Percentiles rank a stretch among this genome's conserved stretches.
Evolutionary conservation across 352 stramenopile species (phyloP).

Genomic region (Phytopythium mirpurense): DNA sequence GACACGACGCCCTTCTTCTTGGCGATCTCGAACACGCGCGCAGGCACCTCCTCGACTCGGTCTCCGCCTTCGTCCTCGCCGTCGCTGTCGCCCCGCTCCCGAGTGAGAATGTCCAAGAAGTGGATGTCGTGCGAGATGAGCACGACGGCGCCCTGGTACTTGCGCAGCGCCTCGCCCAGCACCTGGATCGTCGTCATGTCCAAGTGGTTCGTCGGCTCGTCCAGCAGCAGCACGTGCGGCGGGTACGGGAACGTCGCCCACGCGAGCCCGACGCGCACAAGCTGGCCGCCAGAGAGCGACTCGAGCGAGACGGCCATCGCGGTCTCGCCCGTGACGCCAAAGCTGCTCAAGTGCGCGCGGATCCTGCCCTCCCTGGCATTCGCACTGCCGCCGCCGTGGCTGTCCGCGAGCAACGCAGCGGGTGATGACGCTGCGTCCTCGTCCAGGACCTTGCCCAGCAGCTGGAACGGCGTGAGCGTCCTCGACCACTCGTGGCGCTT

Average conservation of each 20-base stretch:
- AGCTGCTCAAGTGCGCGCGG: slow-evolving; percentile 39
- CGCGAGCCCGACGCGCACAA: slow-evolving; percentile 45
- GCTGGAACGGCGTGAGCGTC: no score
- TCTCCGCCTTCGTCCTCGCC: slow-evolving; percentile 10
- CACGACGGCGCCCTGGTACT: slow-evolving; percentile 46
- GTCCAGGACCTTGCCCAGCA: slow-evolving; percentile 11
- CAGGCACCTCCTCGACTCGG: slow-evolving; percentile 2
- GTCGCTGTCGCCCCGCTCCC: slow-evolving; percentile 9
- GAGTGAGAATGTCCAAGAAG: slow-evolving; percentile 41
- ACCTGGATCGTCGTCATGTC: slow-evolving; percentile 89
- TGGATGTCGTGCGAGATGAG: slow-evolving; percentile 66
- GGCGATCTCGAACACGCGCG: slow-evolving; percentile 35
- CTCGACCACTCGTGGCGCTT: slow-evolving; percentile 46
- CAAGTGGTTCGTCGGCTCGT: slow-evolving; percentile 91
- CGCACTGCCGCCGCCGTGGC: neutral
- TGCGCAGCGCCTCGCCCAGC: slow-evolving; percentile 24
- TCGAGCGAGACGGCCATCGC: no score
- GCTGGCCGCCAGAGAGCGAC: slow-evolving; percentile 7
- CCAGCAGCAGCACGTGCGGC: slow-evolving; percentile 87
- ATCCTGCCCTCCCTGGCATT: slow-evolving; percentile 30
- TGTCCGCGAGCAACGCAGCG: neutral
- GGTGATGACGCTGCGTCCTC: slow-evolving; percentile 21
- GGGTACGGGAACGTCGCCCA: slow-evolving; percentile 75
- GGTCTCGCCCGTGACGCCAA: slow-evolving; percentile 14
- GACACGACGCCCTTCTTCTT: slow-evolving; percentile 11